Evolutionary conservation across 495 filamentous ascomycete genomes (phyloP).

Genomic region (Neurospora africana): DNA sequence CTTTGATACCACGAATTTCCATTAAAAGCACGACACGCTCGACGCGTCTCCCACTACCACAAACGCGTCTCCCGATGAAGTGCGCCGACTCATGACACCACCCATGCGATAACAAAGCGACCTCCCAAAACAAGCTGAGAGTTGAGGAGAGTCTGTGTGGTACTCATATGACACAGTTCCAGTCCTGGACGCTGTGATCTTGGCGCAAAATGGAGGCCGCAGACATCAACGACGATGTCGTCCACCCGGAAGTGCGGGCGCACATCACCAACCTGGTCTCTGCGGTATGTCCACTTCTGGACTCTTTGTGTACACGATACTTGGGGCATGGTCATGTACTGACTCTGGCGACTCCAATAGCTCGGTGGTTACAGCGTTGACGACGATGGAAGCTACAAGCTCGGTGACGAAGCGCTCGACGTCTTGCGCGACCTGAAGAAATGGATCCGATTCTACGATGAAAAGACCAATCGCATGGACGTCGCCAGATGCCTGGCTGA

Average conservation of each 20-base stretch:
- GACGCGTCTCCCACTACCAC: not conserved
- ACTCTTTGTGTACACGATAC: not conserved
- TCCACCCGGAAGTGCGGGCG: conserved; percentile 82
- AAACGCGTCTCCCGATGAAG: not conserved
- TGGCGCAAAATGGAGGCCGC: conserved; percentile 37
- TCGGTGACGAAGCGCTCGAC: conserved; percentile 88
- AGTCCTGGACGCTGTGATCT: conserved; percentile 5
- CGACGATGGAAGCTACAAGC: conserved; percentile 63
- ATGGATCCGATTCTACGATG: conserved; percentile 92
- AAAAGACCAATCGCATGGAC: conserved; percentile 88
- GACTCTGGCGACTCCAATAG: conserved; percentile 32
- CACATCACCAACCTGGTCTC: conserved; percentile 86
- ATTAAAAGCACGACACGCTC: not conserved
- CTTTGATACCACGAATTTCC: not conserved
- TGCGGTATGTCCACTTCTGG: conserved; percentile 51
- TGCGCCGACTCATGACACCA: not conserved
- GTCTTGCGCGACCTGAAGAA: conserved; percentile 84
- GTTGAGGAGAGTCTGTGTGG: not conserved
- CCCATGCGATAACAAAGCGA: not conserved
- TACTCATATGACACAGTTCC: not conserved
- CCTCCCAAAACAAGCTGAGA: not conserved
- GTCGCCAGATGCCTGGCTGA: conserved; percentile 89
- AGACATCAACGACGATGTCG: conserved; percentile 41
- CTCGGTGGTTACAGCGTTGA: conserved; percentile 78
- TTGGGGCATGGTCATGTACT: not conserved